Evolutionary conservation across 768 basidiomycete genomes (phyloP).

Genomic region (Lactarius tabidus): DNA sequence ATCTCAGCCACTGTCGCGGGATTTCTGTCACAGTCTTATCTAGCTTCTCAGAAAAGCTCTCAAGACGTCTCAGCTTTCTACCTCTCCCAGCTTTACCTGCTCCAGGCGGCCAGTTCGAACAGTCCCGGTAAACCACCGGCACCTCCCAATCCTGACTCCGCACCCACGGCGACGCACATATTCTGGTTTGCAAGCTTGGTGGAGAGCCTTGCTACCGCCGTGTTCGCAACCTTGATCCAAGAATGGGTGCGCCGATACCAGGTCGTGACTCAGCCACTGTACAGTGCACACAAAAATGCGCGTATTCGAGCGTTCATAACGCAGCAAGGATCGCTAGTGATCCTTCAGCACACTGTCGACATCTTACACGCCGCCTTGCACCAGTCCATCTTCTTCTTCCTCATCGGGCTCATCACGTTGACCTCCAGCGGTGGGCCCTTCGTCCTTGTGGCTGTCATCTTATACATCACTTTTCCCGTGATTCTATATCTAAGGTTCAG

Average conservation of each 20-base stretch:
- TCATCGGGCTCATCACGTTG: neutral
- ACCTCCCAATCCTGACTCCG: neutral
- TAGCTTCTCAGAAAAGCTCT: slow-evolving; percentile 1
- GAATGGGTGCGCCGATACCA: slow-evolving; percentile 1
- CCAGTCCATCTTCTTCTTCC: slow-evolving; percentile 5
- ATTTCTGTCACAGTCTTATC: slow-evolving; percentile 6
- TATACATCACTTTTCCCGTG: neutral
- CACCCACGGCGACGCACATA: neutral
- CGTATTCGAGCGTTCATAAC: neutral
- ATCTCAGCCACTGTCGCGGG: slow-evolving; percentile 2
- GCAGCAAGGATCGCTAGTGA: neutral
- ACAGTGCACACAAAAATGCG: neutral
- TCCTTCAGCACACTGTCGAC: slow-evolving; percentile 1
- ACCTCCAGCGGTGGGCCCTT: neutral
- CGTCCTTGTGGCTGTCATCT: neutral
- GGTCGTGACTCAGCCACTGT: neutral
- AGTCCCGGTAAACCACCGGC: too few relatives aligned
- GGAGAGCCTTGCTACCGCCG: neutral
- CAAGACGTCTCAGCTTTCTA: slow-evolving; percentile 10
- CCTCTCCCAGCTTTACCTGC: slow-evolving; percentile 3
- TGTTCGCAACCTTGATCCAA: neutral
- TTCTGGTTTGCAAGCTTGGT: neutral
- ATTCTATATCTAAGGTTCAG: slow-evolving; percentile 3
- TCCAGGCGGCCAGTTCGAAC: neutral
- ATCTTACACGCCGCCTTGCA: neutral